These are phyloP conservation scores for Blastobotrys indianensis DNA, from an alignment of 1,139 yeast genomes.

Conservation along the genomic window DNA sequence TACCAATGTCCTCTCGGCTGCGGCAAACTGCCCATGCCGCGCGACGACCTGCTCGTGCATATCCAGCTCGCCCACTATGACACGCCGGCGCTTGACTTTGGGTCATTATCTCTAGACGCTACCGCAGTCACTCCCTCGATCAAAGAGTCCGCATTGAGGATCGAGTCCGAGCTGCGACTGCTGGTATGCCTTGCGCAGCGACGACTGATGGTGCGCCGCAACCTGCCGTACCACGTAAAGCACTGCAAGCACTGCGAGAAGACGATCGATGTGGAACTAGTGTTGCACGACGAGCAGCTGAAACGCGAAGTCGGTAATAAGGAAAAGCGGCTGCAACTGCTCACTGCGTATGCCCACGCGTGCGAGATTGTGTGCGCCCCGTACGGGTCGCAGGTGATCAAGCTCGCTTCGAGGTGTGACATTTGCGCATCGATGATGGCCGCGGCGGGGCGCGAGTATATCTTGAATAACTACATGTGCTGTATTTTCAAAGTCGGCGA, in stretches of 20 bases:
- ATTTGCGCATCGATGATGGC: no score
- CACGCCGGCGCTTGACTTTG: no score
- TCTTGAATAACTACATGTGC: no score
- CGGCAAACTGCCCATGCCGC: no score
- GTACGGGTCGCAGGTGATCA: neutral
- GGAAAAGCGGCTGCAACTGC: neutral
- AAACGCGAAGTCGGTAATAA: neutral
- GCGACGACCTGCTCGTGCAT: no score
- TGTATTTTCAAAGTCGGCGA: no score
- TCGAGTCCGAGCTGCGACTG: constrained; percentile 3
- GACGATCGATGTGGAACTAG: neutral
- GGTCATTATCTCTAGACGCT: no score
- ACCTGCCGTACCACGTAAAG: neutral
- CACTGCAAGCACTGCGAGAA: neutral
- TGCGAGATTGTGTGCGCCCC: neutral
- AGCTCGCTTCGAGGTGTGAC: no score
- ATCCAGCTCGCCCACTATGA: no score
- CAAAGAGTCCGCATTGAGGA: neutral
- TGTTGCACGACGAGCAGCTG: neutral
- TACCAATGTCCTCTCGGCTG: no score
- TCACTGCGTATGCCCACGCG: neutral
- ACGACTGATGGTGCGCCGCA: neutral
- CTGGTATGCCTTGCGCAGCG: constrained; percentile 1
- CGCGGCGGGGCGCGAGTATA: no score
- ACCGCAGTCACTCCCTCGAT: no score